Evolutionary conservation across 768 basidiomycete genomes (phyloP).

Genomic region (Russula sp.): DNA sequence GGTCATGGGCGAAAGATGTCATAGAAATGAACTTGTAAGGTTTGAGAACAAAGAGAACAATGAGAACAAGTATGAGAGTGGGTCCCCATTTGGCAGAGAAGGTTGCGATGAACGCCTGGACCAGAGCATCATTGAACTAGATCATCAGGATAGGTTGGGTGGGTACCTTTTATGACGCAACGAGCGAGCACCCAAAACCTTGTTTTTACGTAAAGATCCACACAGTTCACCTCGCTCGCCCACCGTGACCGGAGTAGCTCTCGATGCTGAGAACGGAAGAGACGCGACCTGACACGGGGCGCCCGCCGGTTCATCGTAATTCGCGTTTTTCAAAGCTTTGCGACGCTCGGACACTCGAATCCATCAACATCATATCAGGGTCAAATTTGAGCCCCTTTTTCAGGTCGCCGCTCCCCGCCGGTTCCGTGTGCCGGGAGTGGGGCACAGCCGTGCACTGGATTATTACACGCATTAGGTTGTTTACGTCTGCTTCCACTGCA

Average conservation of each 20-base stretch:
- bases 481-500: constrained; percentile 4
- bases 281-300: not conserved
- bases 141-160: not conserved
- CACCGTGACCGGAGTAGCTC: too few species aligned
- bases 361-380: not conserved
- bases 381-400: too few species aligned
- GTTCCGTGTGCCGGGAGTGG: not conserved
- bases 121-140: not conserved
- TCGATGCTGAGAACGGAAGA: not conserved
- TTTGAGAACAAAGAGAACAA: not conserved
- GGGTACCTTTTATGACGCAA: not conserved
- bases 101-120: too few species aligned
- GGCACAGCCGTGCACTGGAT: not conserved
- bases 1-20: not conserved
- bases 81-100: too few species aligned
- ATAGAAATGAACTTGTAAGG: not conserved
- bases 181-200: not conserved
- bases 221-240: too few species aligned
- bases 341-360: not conserved
- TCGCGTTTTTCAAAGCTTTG: not conserved
- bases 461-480: not conserved
- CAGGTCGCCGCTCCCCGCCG: not conserved
- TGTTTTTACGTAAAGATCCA: not conserved
- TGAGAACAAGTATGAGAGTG: too few species aligned
- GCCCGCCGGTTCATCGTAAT: not conserved